phyloP scores from a whole-genome alignment of 2,329 filamentous ascomycete species.

The Cladosporium austrohemisphaericum region DNA sequence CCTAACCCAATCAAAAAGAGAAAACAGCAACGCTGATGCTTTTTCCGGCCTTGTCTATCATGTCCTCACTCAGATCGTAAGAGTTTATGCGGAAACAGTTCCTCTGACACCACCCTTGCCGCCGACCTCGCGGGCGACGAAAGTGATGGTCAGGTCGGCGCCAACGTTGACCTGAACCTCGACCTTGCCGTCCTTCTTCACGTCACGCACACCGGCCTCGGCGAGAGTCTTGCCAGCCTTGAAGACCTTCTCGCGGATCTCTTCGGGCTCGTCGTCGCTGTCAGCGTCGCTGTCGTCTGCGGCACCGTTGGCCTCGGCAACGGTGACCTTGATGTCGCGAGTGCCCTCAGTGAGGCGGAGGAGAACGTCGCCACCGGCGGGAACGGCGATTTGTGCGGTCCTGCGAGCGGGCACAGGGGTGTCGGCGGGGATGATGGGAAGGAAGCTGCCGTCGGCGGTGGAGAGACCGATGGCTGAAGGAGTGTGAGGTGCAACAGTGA shows the following conservation, averaged over 20 bases:
- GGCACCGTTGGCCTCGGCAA: conserved; percentile 66
- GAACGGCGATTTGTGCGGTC: conserved; percentile 70
- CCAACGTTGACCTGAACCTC: conserved; percentile 90
- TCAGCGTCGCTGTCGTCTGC: conserved; percentile 59
- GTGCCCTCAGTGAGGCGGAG: conserved; percentile 84
- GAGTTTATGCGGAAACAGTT: conserved; percentile 8
- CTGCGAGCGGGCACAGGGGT: conserved; percentile 87
- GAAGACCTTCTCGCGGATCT: conserved; percentile 86
- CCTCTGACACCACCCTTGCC: conserved; percentile 80
- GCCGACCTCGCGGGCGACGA: conserved; percentile 81
- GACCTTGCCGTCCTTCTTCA: conserved; percentile 86
- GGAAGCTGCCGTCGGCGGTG: conserved; percentile 64
- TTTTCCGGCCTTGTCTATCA: background rate
- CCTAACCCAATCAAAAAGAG: background rate
- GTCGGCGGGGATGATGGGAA: conserved; percentile 75
- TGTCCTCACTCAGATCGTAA: background rate
- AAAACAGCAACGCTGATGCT: background rate
- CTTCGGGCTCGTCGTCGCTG: conserved; percentile 75
- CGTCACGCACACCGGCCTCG: conserved; percentile 76
- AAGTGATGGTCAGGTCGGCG: conserved; percentile 72
- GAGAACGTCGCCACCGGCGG: conserved; percentile 81
- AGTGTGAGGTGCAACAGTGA: conserved; percentile 90
- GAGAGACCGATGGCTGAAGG: conserved; percentile 84
- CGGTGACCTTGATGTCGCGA: conserved; percentile 89
- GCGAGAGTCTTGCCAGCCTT: conserved; percentile 79